phyloP scores from a whole-genome alignment of 2,329 filamentous ascomycete species.

The Clonostachys rosea region DNA sequence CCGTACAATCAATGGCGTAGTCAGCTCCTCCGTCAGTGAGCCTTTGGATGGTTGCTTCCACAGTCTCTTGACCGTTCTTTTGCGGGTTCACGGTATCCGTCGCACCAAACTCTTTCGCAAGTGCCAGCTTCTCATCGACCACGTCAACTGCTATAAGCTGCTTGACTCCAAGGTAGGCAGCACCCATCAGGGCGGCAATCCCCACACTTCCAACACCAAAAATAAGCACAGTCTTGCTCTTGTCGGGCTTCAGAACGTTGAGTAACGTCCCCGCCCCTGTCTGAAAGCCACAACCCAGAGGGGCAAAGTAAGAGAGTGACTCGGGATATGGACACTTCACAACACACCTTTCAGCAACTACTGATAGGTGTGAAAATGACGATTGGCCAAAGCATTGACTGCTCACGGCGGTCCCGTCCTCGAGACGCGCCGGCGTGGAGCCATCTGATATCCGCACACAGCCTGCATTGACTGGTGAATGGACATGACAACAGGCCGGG shows the following conservation, averaged over 20 bases:
- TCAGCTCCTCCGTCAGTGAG: slow-evolving; percentile 14
- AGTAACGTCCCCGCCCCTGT: slow-evolving; percentile 26
- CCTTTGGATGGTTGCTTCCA: slow-evolving; percentile 12
- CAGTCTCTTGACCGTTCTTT: slow-evolving; percentile 9
- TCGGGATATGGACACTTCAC: slow-evolving; percentile 14
- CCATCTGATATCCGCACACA: slow-evolving; percentile 11
- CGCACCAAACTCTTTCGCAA: slow-evolving; percentile 22
- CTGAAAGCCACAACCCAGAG: slow-evolving; percentile 25
- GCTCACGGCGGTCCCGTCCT: slow-evolving; percentile 5
- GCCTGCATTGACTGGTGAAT: slow-evolving; percentile 40
- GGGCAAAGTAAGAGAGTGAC: slow-evolving; percentile 10
- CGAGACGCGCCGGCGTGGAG: slow-evolving; percentile 12
- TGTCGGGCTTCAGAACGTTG: slow-evolving; percentile 16
- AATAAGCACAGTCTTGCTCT: slow-evolving; percentile 17
- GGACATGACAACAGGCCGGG: slow-evolving; percentile 40
- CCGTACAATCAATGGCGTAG: slow-evolving; percentile 18
- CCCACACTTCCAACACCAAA: slow-evolving; percentile 27
- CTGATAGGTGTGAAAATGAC: slow-evolving; percentile 19
- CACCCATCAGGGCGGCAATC: slow-evolving; percentile 24
- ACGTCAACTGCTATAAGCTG: slow-evolving; percentile 22
- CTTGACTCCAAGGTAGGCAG: slow-evolving; percentile 14
- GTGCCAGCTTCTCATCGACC: slow-evolving; percentile 13
- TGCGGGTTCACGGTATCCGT: slow-evolving; percentile 20
- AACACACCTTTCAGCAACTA: slow-evolving; percentile 17
- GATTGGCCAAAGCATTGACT: slow-evolving; percentile 28